Conservation (phyloP, 2,329 filamentous ascomycete genomes). For the Drechslera avenae region DNA sequence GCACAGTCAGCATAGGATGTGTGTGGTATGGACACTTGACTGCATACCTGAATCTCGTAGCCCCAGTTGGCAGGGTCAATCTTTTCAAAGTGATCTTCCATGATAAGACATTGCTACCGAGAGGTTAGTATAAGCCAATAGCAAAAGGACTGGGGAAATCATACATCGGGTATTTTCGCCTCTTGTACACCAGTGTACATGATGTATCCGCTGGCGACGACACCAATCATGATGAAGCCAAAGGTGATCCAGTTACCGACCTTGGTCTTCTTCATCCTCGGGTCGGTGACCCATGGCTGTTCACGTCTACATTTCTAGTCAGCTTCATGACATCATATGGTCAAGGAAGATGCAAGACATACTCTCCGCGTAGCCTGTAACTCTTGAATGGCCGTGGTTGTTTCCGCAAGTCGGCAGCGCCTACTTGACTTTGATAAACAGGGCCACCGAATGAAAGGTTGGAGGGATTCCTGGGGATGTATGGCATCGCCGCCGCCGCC, state of each 20-base stretch:
- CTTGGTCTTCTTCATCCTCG: slow-evolving; percentile 29
- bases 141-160: background rate
- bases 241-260: slow-evolving; percentile 28
- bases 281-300: slow-evolving; percentile 31
- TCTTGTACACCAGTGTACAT: slow-evolving; percentile 25
- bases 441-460: slow-evolving; percentile 7
- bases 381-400: slow-evolving; percentile 30
- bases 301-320: slow-evolving; percentile 19
- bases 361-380: slow-evolving; percentile 31
- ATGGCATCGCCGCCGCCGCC: background rate
- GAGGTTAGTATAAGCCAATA: background rate
- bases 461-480: slow-evolving; percentile 9
- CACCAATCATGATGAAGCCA: slow-evolving; percentile 16
- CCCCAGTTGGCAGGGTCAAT: slow-evolving; percentile 68
- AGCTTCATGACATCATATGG: background rate
- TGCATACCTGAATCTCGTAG: slow-evolving; percentile 68
- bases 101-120: slow-evolving; percentile 29
- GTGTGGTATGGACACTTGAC: background rate
- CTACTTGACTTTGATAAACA: slow-evolving; percentile 4
- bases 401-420: slow-evolving; percentile 14
- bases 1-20: background rate
- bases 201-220: slow-evolving; percentile 25
- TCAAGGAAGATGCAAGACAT: slow-evolving; percentile 1
- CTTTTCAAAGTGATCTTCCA: slow-evolving; percentile 65
- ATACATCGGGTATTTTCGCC: slow-evolving; percentile 21